Conservation (phyloP, 129 eudicot genomes). For the Lactuca saligna region DNA sequence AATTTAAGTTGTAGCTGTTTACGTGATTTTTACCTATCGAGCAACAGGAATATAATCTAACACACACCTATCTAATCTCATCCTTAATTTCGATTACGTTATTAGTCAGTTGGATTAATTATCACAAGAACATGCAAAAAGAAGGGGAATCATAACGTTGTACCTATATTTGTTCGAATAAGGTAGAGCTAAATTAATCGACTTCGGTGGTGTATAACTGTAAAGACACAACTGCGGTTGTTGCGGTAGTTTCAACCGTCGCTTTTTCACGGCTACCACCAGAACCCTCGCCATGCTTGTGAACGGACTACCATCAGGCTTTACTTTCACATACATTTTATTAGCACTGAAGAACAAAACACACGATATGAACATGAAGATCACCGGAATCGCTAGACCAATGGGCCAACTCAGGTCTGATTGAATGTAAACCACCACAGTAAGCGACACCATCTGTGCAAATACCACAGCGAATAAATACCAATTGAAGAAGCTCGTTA, state of each 20-base stretch:
- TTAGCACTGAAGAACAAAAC: conserved; percentile 55
- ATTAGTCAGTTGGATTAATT: too few relatives aligned
- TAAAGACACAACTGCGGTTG: conserved; percentile 39
- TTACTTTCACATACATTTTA: conserved; percentile 62
- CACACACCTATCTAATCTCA: too few relatives aligned
- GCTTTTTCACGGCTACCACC: conserved; percentile 54
- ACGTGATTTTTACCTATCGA: too few relatives aligned
- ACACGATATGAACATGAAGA: conserved; percentile 57
- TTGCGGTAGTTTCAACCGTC: conserved; percentile 43
- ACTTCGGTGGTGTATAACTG: conserved; percentile 43
- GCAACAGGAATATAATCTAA: too few relatives aligned
- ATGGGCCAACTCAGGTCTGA: conserved; percentile 61
- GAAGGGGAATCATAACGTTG: neutral
- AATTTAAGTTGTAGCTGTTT: neutral
- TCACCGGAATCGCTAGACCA: conserved; percentile 66
- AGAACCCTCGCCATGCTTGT: conserved; percentile 48
- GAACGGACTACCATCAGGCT: conserved; percentile 78
- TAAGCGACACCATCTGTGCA: conserved; percentile 69
- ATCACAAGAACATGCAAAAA: conserved; percentile 11
- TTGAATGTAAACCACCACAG: conserved; percentile 66
- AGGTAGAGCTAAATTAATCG: conserved; percentile 44
- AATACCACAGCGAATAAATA: conserved; percentile 57
- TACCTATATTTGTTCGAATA: conserved; percentile 60
- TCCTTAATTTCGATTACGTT: too few relatives aligned
- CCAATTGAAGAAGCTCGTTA: conserved; percentile 76